These are phyloP conservation scores for Populus simonii DNA, from an alignment of 345 rosid species.

Conservation along the genomic window DNA sequence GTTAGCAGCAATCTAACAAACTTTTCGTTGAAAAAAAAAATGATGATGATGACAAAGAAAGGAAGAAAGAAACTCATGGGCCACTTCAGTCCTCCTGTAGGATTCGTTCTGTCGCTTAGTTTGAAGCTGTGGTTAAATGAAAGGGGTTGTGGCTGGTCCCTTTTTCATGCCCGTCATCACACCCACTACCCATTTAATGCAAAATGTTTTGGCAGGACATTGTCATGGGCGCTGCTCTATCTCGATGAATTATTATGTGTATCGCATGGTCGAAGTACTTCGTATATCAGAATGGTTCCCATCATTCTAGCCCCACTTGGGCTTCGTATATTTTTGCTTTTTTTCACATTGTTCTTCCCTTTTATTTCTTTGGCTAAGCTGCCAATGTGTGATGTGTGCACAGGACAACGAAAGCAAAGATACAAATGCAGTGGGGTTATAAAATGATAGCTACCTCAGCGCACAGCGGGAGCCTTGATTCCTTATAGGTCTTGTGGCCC, in stretches of 20 bases:
- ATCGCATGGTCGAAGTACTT: no score
- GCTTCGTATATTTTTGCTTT: no score
- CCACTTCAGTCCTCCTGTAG: background rate
- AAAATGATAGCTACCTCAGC: background rate
- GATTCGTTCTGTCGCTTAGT: background rate
- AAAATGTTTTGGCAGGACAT: background rate
- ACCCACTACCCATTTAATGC: background rate
- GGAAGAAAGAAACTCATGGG: background rate
- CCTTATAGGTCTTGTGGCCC: conserved; percentile 25
- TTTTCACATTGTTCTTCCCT: no score
- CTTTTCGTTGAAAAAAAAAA: no score
- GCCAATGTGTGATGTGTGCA: background rate
- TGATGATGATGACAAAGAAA: no score
- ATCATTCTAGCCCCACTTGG: no score
- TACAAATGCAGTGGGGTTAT: conserved; percentile 7
- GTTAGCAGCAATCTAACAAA: no score
- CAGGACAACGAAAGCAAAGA: background rate
- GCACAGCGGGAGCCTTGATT: conserved; percentile 16
- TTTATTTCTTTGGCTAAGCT: no score
- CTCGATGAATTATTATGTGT: no score
- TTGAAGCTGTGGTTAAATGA: no score
- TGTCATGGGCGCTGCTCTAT: no score
- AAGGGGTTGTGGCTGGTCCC: background rate
- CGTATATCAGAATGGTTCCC: no score
- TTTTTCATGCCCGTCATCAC: background rate